These are phyloP conservation scores for Fremontodendron californicum DNA, from an alignment of 345 rosid genomes.

Conservation along the genomic window DNA sequence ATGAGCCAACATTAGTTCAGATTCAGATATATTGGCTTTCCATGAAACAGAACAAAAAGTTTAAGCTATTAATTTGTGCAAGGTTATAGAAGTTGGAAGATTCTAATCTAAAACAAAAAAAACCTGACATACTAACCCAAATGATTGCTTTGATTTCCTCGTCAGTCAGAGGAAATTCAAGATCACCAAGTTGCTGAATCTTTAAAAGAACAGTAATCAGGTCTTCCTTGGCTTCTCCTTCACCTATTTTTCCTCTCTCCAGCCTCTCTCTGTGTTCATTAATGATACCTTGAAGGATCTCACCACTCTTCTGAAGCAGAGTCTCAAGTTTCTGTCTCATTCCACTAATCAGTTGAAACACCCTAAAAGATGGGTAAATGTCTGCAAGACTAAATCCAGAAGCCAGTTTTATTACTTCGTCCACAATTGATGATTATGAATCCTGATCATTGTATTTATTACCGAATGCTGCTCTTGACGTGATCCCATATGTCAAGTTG, in stretches of 20 bases:
- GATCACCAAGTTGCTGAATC: not conserved
- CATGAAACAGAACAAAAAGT: not conserved
- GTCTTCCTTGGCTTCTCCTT: not conserved
- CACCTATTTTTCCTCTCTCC: not conserved
- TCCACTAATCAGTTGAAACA: not conserved
- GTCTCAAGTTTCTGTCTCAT: not conserved
- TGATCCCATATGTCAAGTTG: not conserved
- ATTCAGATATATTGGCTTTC: not conserved
- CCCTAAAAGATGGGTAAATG: not conserved
- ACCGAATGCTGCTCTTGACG: conserved; percentile 4
- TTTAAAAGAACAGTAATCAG: not conserved
- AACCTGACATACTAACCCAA: not conserved
- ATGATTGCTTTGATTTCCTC: not conserved
- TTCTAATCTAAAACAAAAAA: not conserved
- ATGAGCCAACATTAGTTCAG: not conserved
- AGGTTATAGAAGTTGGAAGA: no score
- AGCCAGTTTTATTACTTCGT: not conserved
- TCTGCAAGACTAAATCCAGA: not conserved
- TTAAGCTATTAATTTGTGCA: no score
- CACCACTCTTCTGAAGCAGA: not conserved
- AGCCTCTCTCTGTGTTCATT: not conserved
- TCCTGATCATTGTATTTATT: not conserved
- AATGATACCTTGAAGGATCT: not conserved
- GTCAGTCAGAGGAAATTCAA: not conserved
- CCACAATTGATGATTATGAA: not conserved